Evolutionary conservation across 75 land plant species (phyloP).

Genomic region (Adiantum capillusveneris): DNA sequence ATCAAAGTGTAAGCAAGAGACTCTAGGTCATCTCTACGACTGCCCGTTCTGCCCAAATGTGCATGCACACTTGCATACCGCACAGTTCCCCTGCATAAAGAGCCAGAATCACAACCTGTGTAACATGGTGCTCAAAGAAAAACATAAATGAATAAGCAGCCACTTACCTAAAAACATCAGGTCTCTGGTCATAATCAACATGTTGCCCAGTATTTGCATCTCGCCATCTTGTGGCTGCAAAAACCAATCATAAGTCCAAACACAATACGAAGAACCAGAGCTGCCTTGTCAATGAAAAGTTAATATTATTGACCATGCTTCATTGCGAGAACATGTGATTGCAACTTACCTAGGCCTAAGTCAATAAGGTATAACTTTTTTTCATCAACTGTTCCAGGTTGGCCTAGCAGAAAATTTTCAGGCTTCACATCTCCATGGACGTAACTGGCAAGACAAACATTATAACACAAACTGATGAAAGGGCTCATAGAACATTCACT

Average conservation of each 20-base stretch:
- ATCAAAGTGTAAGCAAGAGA: constrained; percentile 92
- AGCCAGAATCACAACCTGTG: background rate
- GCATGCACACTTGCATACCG: constrained; percentile 99
- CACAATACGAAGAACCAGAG: background rate
- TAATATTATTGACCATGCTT: too few relatives aligned
- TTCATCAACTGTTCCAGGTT: constrained; percentile 78
- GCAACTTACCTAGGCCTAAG: constrained; percentile 77
- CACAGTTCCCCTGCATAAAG: constrained; percentile 73
- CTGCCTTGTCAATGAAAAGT: too few relatives aligned
- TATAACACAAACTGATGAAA: constrained; percentile 2
- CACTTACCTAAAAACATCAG: constrained; percentile 83
- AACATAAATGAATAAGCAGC: too few relatives aligned
- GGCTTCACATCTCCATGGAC: constrained; percentile 99
- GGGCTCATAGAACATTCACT: background rate
- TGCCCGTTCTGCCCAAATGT: constrained; percentile 91
- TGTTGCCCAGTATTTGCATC: constrained; percentile 57
- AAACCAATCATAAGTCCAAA: too few relatives aligned
- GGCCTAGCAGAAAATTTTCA: constrained; percentile 91
- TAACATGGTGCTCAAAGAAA: too few relatives aligned
- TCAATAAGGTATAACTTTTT: constrained; percentile 91
- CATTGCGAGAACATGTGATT: too few relatives aligned
- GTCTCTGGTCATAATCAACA: constrained; percentile 98
- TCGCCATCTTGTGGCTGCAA: constrained; percentile 89
- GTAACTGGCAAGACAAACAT: constrained; percentile 34
- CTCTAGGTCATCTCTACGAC: constrained; percentile 93